Conservation (phyloP, 306 rosid species). For the Quercus gilva region DNA sequence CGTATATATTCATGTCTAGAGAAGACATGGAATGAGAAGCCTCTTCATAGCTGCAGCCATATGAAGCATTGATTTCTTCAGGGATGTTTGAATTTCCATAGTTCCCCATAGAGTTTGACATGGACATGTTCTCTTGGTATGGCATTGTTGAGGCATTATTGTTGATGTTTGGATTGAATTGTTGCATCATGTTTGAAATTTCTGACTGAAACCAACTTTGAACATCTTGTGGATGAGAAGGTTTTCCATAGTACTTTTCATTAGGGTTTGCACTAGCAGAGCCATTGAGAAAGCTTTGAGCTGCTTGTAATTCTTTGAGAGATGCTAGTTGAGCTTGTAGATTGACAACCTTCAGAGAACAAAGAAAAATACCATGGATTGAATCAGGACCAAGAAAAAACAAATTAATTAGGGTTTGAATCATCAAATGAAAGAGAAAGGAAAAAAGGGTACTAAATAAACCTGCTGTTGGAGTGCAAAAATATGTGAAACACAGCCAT, state of each 20-base stretch:
- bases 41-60: conserved; percentile 64
- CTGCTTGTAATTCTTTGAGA: conserved; percentile 69
- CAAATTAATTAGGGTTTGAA: conserved; percentile 29
- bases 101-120: conserved; percentile 49
- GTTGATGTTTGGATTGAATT: conserved; percentile 38
- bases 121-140: conserved; percentile 33
- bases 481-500: conserved; percentile 97
- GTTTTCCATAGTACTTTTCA: conserved; percentile 41
- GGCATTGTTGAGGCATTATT: conserved; percentile 29
- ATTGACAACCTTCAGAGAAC: conserved; percentile 64
- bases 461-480: conserved; percentile 98
- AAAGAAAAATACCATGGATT: conserved; percentile 9
- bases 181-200: conserved; percentile 36
- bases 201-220: conserved; percentile 54
- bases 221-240: conserved; percentile 43
- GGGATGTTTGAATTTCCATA: conserved; percentile 40
- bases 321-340: conserved; percentile 84
- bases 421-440: neutral
- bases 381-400: neutral
- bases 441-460: neutral
- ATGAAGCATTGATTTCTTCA: conserved; percentile 55
- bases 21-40: conserved; percentile 55
- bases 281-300: conserved; percentile 48
- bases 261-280: conserved; percentile 55
- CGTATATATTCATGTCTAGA: conserved; percentile 49